Conservation (phyloP, 768 basidiomycete species). For the Panus rudis region DNA sequence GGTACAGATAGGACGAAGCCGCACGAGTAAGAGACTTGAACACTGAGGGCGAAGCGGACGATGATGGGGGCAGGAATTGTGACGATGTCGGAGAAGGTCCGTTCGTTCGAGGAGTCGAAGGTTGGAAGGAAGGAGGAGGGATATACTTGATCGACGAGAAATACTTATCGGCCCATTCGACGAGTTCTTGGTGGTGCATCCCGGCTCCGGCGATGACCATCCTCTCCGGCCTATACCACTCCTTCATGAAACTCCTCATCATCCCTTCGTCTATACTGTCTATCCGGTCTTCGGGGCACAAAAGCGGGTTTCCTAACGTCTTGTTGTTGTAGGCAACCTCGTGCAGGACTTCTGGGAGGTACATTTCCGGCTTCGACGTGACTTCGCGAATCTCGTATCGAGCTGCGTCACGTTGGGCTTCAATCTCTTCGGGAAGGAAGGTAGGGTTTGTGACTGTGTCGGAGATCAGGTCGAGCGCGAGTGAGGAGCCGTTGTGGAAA, state of each 20-base stretch:
- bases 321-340: constrained; percentile 71
- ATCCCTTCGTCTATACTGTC: constrained; percentile 52
- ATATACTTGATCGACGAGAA: constrained; percentile 60
- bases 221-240: constrained; percentile 89
- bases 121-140: constrained; percentile 18
- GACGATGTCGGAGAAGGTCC: constrained; percentile 34
- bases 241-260: constrained; percentile 56
- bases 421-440: constrained; percentile 72
- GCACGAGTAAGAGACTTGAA: constrained; percentile 70
- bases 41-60: constrained; percentile 40
- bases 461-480: constrained; percentile 81
- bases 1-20: constrained; percentile 66
- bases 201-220: constrained; percentile 96
- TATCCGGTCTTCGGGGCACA: constrained; percentile 85
- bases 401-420: constrained; percentile 78
- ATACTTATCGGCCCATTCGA: constrained; percentile 76
- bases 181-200: constrained; percentile 82
- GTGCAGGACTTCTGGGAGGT: constrained; percentile 87
- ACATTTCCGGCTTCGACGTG: constrained; percentile 82
- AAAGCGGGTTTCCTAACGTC: constrained; percentile 83
- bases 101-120: constrained; percentile 20
- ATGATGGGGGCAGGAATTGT: constrained; percentile 48
- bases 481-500: constrained; percentile 74
- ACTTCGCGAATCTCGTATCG: constrained; percentile 89
- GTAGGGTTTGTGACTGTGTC: constrained; percentile 83